These are phyloP conservation scores for Mycena sanguinolenta DNA, from an alignment of 768 basidiomycete species.

Conservation along the genomic window DNA sequence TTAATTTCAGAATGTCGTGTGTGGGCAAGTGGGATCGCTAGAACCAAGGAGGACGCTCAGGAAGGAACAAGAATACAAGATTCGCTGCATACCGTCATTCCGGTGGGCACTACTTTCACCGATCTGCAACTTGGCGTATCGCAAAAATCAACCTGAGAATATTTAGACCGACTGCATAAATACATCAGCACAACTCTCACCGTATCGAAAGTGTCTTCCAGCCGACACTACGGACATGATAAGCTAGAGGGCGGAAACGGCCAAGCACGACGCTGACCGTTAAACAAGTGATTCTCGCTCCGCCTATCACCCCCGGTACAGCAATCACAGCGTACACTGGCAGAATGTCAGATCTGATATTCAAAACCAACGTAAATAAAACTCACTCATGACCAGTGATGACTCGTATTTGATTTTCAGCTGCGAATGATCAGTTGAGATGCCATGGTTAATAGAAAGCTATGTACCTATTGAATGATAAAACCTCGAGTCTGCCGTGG, in stretches of 20 bases:
- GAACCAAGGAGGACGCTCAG: background rate
- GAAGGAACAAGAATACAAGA: background rate
- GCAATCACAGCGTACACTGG: constrained; percentile 30
- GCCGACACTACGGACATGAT: too few species aligned
- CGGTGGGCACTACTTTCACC: constrained; percentile 24
- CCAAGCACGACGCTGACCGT: too few species aligned
- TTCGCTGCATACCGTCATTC: constrained; percentile 28
- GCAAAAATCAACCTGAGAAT: constrained; percentile 29
- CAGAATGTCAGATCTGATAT: background rate
- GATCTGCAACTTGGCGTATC: constrained; percentile 18
- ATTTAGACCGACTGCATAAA: background rate
- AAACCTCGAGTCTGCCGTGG: constrained; percentile 39
- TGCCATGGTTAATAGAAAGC: background rate
- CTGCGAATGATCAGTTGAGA: constrained; percentile 6
- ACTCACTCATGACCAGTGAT: constrained; percentile 43
- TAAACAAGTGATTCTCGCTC: constrained; percentile 33
- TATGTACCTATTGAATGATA: constrained; percentile 33
- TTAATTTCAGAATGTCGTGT: constrained; percentile 34
- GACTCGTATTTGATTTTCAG: constrained; percentile 37
- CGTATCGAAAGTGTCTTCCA: constrained; percentile 33
- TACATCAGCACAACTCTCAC: background rate
- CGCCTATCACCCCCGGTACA: constrained; percentile 35
- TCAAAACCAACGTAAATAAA: constrained; percentile 2
- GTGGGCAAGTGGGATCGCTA: constrained; percentile 31
- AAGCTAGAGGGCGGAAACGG: too few species aligned